These are phyloP conservation scores for Gossypium schwendimanii DNA, from an alignment of 441 rosid genomes.

Conservation along the genomic window DNA sequence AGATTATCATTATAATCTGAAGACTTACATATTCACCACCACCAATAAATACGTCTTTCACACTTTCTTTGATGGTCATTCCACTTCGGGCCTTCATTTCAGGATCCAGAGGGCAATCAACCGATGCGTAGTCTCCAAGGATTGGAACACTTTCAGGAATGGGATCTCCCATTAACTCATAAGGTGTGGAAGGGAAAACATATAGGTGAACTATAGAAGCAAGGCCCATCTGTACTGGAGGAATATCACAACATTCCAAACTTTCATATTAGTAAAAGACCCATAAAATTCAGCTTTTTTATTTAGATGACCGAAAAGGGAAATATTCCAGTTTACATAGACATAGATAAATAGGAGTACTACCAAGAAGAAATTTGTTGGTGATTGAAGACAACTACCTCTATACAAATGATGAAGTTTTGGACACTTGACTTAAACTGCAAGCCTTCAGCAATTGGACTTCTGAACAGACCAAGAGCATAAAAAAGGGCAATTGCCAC, in stretches of 20 bases:
- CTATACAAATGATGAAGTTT: slow-evolving; percentile 96
- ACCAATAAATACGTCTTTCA: slow-evolving; percentile 85
- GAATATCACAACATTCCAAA: slow-evolving; percentile 38
- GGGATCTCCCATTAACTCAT: slow-evolving; percentile 81
- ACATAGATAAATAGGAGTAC: background rate
- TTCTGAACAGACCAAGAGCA: slow-evolving; percentile 79
- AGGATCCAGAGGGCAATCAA: slow-evolving; percentile 89
- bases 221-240: slow-evolving; percentile 94
- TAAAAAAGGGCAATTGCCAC: slow-evolving; percentile 86
- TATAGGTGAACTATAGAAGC: slow-evolving; percentile 93
- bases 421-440: slow-evolving; percentile 88
- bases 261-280: slow-evolving; percentile 19
- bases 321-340: background rate
- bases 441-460: slow-evolving; percentile 77
- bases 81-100: slow-evolving; percentile 61
- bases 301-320: background rate
- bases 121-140: slow-evolving; percentile 93
- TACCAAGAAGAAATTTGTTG: slow-evolving; percentile 12
- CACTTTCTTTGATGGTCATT: slow-evolving; percentile 90
- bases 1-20: no score
- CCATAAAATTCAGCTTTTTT: slow-evolving; percentile 1
- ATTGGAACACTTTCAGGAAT: slow-evolving; percentile 72
- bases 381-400: slow-evolving; percentile 54
- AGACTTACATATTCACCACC: slow-evolving; percentile 89
- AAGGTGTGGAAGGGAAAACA: slow-evolving; percentile 94